Evolutionary conservation across 139 green algal species (phyloP).

Genomic region (Yamagishiella unicocca): DNA sequence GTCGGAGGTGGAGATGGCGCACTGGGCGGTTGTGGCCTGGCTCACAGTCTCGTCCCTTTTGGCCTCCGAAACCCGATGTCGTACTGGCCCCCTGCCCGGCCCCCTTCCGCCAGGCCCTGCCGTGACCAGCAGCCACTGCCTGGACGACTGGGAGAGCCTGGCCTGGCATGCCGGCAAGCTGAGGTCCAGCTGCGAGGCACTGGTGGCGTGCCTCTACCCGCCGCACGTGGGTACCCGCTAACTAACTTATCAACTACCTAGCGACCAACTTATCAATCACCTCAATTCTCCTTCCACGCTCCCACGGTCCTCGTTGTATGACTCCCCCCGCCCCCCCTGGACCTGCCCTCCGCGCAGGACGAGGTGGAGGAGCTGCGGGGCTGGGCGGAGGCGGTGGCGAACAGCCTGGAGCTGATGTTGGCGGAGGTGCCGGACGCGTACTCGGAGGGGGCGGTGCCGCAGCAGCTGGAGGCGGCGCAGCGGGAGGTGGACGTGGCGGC

Average conservation of each 20-base stretch:
- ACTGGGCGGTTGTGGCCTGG: not conserved
- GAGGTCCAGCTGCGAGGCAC: not conserved
- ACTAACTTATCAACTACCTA: not conserved
- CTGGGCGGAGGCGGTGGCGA: not conserved
- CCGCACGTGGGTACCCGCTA: not conserved
- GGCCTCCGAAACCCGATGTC: not conserved
- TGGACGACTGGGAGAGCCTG: conserved; percentile 45
- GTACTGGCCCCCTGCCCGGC: not conserved
- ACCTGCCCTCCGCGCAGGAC: conserved; percentile 30
- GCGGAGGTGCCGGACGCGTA: conserved; percentile 11
- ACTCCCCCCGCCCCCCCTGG: not conserved
- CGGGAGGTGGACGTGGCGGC: not conserved
- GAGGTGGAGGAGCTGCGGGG: conserved; percentile 26
- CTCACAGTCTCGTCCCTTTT: not conserved
- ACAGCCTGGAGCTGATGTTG: conserved; percentile 19
- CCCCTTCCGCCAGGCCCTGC: not conserved
- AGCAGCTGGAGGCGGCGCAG: not conserved
- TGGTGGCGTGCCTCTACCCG: conserved; percentile 36
- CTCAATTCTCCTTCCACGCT: not conserved
- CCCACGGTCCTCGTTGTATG: not conserved
- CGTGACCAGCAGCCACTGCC: not conserved
- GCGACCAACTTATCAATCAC: not conserved
- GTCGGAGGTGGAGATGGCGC: not conserved
- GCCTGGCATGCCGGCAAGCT: conserved; percentile 26
- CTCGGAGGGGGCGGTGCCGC: not conserved